Percentiles rank a stretch among this genome's conserved stretches.
Evolutionary conservation across 805 yeast genomes (phyloP).

Genomic region (Candida pini): DNA sequence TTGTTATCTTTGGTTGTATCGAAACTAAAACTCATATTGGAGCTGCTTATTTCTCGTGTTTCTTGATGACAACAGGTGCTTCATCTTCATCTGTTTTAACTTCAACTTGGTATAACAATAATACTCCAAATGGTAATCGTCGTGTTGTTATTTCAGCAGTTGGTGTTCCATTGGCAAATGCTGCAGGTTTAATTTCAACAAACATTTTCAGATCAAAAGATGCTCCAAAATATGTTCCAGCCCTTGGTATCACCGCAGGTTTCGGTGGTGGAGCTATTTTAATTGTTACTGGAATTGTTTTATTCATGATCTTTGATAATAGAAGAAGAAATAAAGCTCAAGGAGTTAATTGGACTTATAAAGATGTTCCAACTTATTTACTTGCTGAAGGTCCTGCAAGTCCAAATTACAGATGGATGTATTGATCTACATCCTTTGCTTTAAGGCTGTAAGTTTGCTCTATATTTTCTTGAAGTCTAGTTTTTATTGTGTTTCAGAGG

Average conservation of each 20-base stretch:
- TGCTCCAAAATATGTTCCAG: slow-evolving; percentile 48
- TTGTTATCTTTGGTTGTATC: slow-evolving; percentile 40
- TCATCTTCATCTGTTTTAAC: slow-evolving; percentile 44
- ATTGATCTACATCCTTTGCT: slow-evolving; percentile 16
- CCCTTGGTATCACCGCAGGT: slow-evolving; percentile 43
- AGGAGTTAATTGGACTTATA: slow-evolving; percentile 33
- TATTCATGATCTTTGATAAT: slow-evolving; percentile 39
- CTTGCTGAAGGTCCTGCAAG: slow-evolving; percentile 40
- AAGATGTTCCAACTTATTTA: slow-evolving; percentile 37
- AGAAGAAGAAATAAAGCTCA: slow-evolving; percentile 34
- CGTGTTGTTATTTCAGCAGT: slow-evolving; percentile 43
- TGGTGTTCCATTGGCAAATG: slow-evolving; percentile 51
- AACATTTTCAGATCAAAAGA: slow-evolving; percentile 46
- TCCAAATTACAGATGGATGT: slow-evolving; percentile 45
- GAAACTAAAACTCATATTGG: slow-evolving; percentile 31
- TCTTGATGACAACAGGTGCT: slow-evolving; percentile 42
- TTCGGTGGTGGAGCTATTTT: slow-evolving; percentile 40
- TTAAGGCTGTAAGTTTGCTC: no score
- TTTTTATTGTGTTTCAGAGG: no score
- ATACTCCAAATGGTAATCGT: slow-evolving; percentile 40
- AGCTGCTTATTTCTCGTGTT: slow-evolving; percentile 17
- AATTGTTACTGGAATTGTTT: slow-evolving; percentile 12
- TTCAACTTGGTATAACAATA: slow-evolving; percentile 47
- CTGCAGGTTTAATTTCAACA: slow-evolving; percentile 51
- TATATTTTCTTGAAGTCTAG: no score